Conservation (phyloP, 2,329 filamentous ascomycete species). For the Setomelanomma holmii region DNA sequence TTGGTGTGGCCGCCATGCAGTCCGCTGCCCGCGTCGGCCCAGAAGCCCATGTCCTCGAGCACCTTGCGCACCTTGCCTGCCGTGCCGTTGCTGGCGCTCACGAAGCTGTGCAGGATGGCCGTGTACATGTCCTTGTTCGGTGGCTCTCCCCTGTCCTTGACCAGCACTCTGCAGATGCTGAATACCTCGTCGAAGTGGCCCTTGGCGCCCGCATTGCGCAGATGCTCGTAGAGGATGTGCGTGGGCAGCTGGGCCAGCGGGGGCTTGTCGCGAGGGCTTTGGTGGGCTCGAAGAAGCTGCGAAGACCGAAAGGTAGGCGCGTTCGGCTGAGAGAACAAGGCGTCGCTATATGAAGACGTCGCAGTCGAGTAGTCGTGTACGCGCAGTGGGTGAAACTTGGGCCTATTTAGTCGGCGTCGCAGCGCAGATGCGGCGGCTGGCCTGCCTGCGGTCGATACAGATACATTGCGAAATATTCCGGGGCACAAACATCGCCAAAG, state of each 20-base stretch:
- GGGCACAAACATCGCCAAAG: slow-evolving; percentile 47
- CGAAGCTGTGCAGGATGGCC: slow-evolving; percentile 75
- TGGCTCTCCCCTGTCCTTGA: slow-evolving; percentile 62
- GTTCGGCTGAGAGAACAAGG: slow-evolving; percentile 8
- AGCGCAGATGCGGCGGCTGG: slow-evolving; percentile 4
- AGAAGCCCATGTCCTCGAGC: slow-evolving; percentile 72
- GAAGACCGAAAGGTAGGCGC: slow-evolving; percentile 6
- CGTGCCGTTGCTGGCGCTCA: slow-evolving; percentile 68
- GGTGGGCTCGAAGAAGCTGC: no score
- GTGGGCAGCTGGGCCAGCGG: slow-evolving; percentile 35
- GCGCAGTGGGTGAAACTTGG: background rate
- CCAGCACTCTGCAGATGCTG: slow-evolving; percentile 64
- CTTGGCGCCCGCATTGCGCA: slow-evolving; percentile 33
- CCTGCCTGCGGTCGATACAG: background rate
- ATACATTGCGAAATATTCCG: slow-evolving; percentile 20
- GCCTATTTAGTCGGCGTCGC: slow-evolving; percentile 1
- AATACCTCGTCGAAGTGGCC: slow-evolving; percentile 37
- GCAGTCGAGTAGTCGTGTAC: slow-evolving; percentile 19
- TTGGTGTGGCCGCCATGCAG: slow-evolving; percentile 53
- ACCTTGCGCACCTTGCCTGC: slow-evolving; percentile 67
- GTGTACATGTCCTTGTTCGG: slow-evolving; percentile 72
- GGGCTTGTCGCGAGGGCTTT: slow-evolving; percentile 12
- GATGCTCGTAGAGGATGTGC: slow-evolving; percentile 38
- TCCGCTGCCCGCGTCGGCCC: slow-evolving; percentile 6
- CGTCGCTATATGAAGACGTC: slow-evolving; percentile 1